Evolutionary conservation across 1,284 basidiomycete genomes (phyloP).

Genomic region (Puccinia triticina): DNA sequence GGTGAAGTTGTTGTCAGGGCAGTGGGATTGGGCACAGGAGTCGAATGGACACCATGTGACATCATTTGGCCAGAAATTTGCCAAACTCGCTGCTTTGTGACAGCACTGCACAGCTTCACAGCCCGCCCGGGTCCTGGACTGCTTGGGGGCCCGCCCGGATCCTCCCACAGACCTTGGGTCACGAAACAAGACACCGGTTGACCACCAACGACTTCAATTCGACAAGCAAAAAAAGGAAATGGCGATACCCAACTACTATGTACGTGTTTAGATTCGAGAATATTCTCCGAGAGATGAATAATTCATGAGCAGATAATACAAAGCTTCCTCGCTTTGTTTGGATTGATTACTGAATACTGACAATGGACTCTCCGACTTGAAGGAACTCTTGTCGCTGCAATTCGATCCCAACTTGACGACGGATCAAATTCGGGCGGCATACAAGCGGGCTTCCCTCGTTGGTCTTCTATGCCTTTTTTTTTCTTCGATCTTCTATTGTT

Average conservation of each 20-base stretch:
- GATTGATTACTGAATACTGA: background rate
- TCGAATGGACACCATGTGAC: background rate
- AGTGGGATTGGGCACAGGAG: too few relatives aligned
- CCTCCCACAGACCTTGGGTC: too few relatives aligned
- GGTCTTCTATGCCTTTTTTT: too few relatives aligned
- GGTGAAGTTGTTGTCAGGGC: too few relatives aligned
- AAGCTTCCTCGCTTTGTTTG: too few relatives aligned
- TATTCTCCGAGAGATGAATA: too few relatives aligned
- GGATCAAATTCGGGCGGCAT: slow-evolving; percentile 30
- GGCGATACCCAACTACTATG: slow-evolving; percentile 32
- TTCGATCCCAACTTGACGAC: slow-evolving; percentile 5
- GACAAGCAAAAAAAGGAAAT: background rate
- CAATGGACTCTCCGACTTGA: background rate
- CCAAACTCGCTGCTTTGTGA: background rate
- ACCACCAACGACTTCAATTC: background rate
- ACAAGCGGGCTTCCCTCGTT: slow-evolving; percentile 34
- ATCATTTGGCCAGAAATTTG: background rate
- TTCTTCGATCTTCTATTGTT: too few relatives aligned
- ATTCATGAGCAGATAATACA: too few relatives aligned
- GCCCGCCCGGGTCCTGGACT: background rate
- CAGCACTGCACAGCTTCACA: background rate
- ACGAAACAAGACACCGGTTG: too few relatives aligned
- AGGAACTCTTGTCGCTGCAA: slow-evolving; percentile 31
- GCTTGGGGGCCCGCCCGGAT: background rate
- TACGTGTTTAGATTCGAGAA: background rate